Conservation (phyloP, 1,139 yeast genomes). For the Kurtzmaniella quercitrusa region DNA sequence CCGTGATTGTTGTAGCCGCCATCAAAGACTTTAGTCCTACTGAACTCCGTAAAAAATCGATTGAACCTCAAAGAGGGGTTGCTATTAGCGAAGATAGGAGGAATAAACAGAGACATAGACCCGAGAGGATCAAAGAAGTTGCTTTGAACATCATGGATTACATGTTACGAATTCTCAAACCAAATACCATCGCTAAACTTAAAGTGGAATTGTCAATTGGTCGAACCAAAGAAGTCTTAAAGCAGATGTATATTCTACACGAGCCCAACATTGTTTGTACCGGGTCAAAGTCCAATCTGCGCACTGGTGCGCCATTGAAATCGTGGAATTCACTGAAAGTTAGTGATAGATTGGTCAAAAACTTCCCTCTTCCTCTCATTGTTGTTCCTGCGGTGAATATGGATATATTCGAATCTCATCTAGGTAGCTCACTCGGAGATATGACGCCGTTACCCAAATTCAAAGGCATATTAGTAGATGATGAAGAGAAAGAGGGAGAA, state of each 20-base stretch:
- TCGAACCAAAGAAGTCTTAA: conserved; percentile 49
- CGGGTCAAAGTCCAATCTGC: conserved; percentile 49
- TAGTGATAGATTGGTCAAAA: conserved; percentile 59
- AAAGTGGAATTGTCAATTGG: conserved; percentile 66
- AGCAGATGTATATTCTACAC: conserved; percentile 59
- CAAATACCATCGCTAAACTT: conserved; percentile 47
- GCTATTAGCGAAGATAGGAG: conserved; percentile 32
- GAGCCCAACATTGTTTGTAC: conserved; percentile 63
- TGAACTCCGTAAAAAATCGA: conserved; percentile 4
- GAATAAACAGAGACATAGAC: conserved; percentile 28
- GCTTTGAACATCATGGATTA: conserved; percentile 45
- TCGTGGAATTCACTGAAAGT: conserved; percentile 61
- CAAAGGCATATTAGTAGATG: not conserved
- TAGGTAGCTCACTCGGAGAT: conserved; percentile 13
- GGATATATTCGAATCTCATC: conserved; percentile 45
- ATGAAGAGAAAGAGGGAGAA: not conserved
- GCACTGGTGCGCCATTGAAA: conserved; percentile 48
- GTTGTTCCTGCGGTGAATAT: conserved; percentile 66
- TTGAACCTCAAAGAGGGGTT: conserved; percentile 13
- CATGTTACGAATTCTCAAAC: conserved; percentile 43
- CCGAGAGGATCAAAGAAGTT: conserved; percentile 30
- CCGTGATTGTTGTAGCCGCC: conserved; percentile 53
- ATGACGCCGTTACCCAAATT: not conserved
- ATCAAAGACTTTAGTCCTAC: conserved; percentile 12
- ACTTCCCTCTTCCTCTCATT: conserved; percentile 64